Percentiles rank a stretch among this genome's conserved stretches.
Evolutionary conservation across 2,329 filamentous ascomycete genomes (phyloP).

Genomic region (Mycogone perniciosa): DNA sequence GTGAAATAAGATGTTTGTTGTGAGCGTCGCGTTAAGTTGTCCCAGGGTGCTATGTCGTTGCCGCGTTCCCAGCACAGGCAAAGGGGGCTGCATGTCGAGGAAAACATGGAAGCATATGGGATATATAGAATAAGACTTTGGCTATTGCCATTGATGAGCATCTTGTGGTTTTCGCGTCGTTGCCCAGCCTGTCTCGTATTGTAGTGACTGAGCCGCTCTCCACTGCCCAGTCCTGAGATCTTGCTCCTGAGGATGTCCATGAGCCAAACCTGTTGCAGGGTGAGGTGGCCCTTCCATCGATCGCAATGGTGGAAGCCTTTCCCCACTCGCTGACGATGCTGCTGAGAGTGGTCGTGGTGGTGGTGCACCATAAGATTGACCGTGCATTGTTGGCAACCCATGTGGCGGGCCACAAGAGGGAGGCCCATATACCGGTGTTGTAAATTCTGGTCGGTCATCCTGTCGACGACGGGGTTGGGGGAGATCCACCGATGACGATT

Average conservation of each 20-base stretch:
- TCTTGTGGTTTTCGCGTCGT: conserved; percentile 23
- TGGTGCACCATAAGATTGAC: conserved; percentile 30
- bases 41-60: neutral
- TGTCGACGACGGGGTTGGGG: conserved; percentile 42
- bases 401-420: conserved; percentile 27
- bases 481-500: conserved; percentile 39
- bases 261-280: conserved; percentile 16
- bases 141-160: conserved; percentile 14
- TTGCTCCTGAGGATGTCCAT: conserved; percentile 28
- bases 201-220: conserved; percentile 26
- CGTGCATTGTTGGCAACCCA: conserved; percentile 37
- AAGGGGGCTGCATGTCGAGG: neutral
- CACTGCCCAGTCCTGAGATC: conserved; percentile 32
- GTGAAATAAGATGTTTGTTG: conserved; percentile 2
- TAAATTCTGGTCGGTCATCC: conserved; percentile 40
- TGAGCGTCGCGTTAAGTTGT: neutral
- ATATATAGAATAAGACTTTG: conserved; percentile 1
- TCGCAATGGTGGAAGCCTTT: conserved; percentile 44
- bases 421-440: conserved; percentile 34
- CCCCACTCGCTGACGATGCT: conserved; percentile 31
- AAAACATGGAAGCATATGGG: neutral
- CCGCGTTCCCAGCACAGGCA: neutral
- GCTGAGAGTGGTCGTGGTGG: conserved; percentile 34
- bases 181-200: conserved; percentile 32
- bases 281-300: conserved; percentile 33